Conservation (phyloP, 2,329 filamentous ascomycete genomes). For the Apiospora saccharicola region DNA sequence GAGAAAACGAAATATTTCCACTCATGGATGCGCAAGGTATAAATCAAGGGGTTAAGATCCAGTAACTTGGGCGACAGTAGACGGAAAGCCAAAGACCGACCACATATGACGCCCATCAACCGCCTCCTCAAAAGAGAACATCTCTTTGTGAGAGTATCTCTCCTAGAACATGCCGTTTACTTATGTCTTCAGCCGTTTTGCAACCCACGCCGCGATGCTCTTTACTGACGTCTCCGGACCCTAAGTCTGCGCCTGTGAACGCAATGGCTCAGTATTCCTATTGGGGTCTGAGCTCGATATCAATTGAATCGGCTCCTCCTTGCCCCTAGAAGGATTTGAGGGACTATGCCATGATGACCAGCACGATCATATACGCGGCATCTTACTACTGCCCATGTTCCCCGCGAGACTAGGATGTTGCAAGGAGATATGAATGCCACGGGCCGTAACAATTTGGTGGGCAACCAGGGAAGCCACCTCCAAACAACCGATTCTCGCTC, state of each 20-base stretch:
- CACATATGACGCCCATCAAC: neutral
- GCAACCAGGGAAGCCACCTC: neutral
- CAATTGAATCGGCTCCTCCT: neutral
- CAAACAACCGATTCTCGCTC: neutral
- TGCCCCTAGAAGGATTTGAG: neutral
- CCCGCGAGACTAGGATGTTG: neutral
- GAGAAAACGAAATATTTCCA: too few species aligned
- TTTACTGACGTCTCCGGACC: too few species aligned
- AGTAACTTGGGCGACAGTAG: too few species aligned
- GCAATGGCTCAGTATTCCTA: neutral
- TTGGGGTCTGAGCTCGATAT: neutral
- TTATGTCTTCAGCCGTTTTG: neutral
- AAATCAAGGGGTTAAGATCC: too few species aligned
- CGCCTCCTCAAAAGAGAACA: neutral
- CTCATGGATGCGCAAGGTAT: too few species aligned
- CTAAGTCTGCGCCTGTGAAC: neutral
- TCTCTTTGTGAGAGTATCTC: neutral
- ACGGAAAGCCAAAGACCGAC: neutral
- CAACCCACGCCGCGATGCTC: too few species aligned
- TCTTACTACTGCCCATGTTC: neutral
- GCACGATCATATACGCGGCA: neutral
- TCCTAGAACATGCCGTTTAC: neutral
- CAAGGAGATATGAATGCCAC: neutral
- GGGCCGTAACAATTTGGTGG: neutral
- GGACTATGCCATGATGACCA: neutral